Base-by-base conservation (phyloP, 164 flowering plant species). In the Paratinospora sagittata region DNA sequence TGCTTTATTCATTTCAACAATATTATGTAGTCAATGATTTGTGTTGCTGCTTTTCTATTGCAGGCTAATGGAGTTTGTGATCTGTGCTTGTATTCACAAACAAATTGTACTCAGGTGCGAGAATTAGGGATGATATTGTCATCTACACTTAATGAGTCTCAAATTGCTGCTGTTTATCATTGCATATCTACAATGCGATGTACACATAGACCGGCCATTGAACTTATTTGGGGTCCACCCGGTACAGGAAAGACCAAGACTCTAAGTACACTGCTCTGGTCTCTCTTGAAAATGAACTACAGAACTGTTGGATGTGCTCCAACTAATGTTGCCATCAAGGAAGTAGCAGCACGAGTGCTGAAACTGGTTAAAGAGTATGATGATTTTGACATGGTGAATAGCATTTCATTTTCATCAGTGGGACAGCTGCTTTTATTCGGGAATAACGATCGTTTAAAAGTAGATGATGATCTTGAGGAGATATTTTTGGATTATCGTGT, bases 161-260 rank as follows among this genome's bases (percentile, higher is more conserved):
- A 92, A 77, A 30, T 0, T 0, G 61, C 63, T 19, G 90, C 96
- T 45, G 77, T 92, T 26, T 12, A 63, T 0, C 67, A 76, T 34
- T 80, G 84, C 66, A 68, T 90, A 57, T 3, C 43, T 16, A 66
- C 52, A 27, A 16, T 75, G 27, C 69, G 78, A 1, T 86, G 88
- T 65, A 10, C 63, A 8, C 87, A 86, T 65, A 74, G 71, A 70
- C 45, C 84, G 26, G 63, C 80, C 13, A 75, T 85, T 9, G 76
- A 86, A 57, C 89, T 88, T 34, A 80, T 92, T 26, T 86, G 95
- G 92, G 97, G 97, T 4, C 96, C 96, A 0, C 93, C 95, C 0
- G 97, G 95, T 10, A 89, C 97, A 0, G 97, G 97, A 11, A 91
- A 91, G 52, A 91, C 97, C 0, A 86, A 83, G 73, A 87, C 96